Percentiles rank a stretch among this genome's conserved stretches.
Evolutionary conservation across 179 eudicot species (phyloP).

Genomic region (Vitellaria paradoxa): DNA sequence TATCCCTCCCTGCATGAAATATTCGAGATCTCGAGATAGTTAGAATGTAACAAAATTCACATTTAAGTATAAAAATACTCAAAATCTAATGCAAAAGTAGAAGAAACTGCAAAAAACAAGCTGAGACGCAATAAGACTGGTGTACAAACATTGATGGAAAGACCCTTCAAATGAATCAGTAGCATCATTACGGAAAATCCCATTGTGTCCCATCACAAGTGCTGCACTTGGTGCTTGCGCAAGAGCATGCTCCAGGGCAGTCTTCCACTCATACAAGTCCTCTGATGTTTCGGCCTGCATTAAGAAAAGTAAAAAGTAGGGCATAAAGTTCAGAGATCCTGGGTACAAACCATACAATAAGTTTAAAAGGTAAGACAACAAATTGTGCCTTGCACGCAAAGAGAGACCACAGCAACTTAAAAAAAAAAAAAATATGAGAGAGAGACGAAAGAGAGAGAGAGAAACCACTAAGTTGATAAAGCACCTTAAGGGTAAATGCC

Average conservation of each 20-base stretch:
- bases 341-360: background rate
- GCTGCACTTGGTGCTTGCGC: constrained; percentile 99
- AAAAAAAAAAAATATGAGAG: background rate
- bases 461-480: constrained; percentile 5
- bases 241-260: constrained; percentile 94
- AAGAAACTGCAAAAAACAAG: constrained; percentile 5
- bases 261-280: constrained; percentile 96
- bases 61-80: background rate
- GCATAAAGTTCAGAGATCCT: background rate
- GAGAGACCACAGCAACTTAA: background rate
- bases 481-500: constrained; percentile 97
- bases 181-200: constrained; percentile 85
- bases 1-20: constrained; percentile 75
- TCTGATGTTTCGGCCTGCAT: constrained; percentile 93
- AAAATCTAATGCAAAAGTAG: background rate
- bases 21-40: background rate
- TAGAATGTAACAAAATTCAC: background rate
- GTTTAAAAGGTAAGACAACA: background rate
- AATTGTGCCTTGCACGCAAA: background rate
- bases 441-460: background rate
- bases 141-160: constrained; percentile 76
- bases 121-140: constrained; percentile 4
- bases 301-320: constrained; percentile 10
- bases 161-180: constrained; percentile 81
- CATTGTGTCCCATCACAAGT: constrained; percentile 98